A percentile compares a stretch with the other conserved stretches of the same genome.
Conservation (phyloP, 371 early-diverging fungal species). For the Lichtheimia ornata region DNA sequence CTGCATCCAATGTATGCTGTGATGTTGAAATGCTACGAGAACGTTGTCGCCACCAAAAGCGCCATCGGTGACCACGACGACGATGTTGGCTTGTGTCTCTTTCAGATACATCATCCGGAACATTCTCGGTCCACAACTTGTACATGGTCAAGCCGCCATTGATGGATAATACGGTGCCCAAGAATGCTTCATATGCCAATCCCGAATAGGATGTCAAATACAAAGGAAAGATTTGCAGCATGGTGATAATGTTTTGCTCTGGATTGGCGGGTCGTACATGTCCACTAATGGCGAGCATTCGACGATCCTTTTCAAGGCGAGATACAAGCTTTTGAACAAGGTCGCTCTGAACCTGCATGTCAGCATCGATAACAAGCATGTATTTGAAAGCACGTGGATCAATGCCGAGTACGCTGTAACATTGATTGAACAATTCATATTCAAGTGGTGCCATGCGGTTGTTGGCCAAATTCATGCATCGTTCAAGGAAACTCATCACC, state of each 20-base stretch:
- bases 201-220: slow-evolving; percentile 44
- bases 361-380: slow-evolving; percentile 48
- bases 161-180: slow-evolving; percentile 38
- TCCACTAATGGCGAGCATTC: slow-evolving; percentile 48
- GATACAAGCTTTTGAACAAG: background rate
- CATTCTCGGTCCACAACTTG: slow-evolving; percentile 43
- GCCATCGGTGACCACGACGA: slow-evolving; percentile 1
- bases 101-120: background rate
- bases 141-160: slow-evolving; percentile 49
- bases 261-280: slow-evolving; percentile 51
- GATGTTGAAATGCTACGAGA: slow-evolving; percentile 10
- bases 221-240: slow-evolving; percentile 50
- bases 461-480: slow-evolving; percentile 45
- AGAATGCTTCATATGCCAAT: slow-evolving; percentile 46
- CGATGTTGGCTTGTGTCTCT: too few relatives aligned
- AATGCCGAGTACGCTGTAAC: slow-evolving; percentile 45
- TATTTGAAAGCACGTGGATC: slow-evolving; percentile 52
- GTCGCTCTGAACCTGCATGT: slow-evolving; percentile 34
- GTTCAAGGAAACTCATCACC: slow-evolving; percentile 43
- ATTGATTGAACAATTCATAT: slow-evolving; percentile 46
- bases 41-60: background rate
- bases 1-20: slow-evolving; percentile 12
- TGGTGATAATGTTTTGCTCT: slow-evolving; percentile 45
- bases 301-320: slow-evolving; percentile 36
- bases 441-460: slow-evolving; percentile 47